Evolutionary conservation across 208 protist species (phyloP), one percentile per base, ranked within the genome.

Genomic region (Borovskyia barvae): DNA sequence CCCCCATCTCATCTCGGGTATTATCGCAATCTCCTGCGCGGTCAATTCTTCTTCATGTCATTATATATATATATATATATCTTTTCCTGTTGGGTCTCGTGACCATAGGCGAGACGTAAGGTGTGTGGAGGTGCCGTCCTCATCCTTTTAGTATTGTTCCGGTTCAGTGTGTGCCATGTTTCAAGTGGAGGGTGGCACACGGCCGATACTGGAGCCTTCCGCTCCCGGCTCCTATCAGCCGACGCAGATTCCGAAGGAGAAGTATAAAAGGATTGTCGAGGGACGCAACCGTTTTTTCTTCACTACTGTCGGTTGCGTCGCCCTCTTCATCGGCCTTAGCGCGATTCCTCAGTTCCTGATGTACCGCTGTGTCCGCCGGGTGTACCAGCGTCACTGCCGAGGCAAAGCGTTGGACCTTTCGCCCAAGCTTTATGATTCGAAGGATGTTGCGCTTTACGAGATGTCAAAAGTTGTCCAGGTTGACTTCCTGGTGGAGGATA

Each of bases 401-500:
- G 84, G 82, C 1, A 79, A 85, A 36, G 87, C 91, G 20, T 61
- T 94, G 4, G 87, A 94, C 59, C 47, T 94, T 22, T 83, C 80
- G 14, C 87, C 87, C 24, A 94, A 94, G 58, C 63, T 94, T 33
- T 77, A 80, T 48, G 84, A 94, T 49, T 63, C 68, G 11, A 72
- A 60, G 19, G 80, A 89, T 53, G 84, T 94, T 3, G 69, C 66
- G 0, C 55, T 90, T 32, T 91, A 90, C 46, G 87, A 94, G 52
- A 71, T 87, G 66, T 91, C 87, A 0, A 74, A 69, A 25, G 79
- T 82, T 6, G 66, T 88, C 12, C 75, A 77, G 12, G 87, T 94
- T 1, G 79, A 94, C 51, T 94, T 80, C 66, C 45, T 94, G 32
- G 77, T 93, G 11, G 73, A 88, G 24, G 45, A 82, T 37, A 77